Base-by-base conservation (phyloP, 2,329 filamentous ascomycete genomes). In the Monosporascus cannonballus region DNA sequence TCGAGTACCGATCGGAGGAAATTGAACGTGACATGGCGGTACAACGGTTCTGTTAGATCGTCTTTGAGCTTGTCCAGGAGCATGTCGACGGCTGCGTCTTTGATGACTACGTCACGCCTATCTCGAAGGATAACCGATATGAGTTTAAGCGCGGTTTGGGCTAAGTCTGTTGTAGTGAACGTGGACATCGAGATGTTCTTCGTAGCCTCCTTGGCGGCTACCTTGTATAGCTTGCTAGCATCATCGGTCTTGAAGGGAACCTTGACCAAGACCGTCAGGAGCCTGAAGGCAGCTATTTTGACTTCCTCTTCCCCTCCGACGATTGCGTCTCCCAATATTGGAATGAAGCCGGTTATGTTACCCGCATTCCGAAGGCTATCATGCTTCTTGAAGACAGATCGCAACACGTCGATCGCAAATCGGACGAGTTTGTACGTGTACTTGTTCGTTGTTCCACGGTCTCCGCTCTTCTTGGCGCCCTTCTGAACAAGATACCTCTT, bases 11-110 rank as follows among this genome's bases (percentile, higher is more conserved):
- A 88, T 42, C 92, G 87, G 54, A 99, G 73, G 70, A 99, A 97
- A 64, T 90, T 96, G 74, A 99, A 99, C 0, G 90, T 94, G 42
- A 96, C 84, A 60, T 96, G 92, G 57, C 96, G 90, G 55, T 92
- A 86, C 59, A 96, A 86, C 4, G 93, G 91, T 66, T 97, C 90
- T 30, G 95, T 96, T 47, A 99, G 80, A 64, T 97, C 93, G 27
- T 91, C 85, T 61, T 91, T 88, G 49, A 97, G 76, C 54, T 89
- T 88, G 56, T 85, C 83, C 4, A 97, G 81, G 2, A 99, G 74
- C 68, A 90, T 86, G 45, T 94, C 90, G 20, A 97, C 75, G 44
- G 92, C 87, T 3, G 83, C 84, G 59, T 96, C 89, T 67, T 89
- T 91, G 63, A 97, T 77, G 18, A 80, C 74, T 5, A 94, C 83